Evolutionary conservation across 768 basidiomycete genomes (phyloP), one percentile per base, ranked within the genome.

Genomic region (Trametes cinnabarina): DNA sequence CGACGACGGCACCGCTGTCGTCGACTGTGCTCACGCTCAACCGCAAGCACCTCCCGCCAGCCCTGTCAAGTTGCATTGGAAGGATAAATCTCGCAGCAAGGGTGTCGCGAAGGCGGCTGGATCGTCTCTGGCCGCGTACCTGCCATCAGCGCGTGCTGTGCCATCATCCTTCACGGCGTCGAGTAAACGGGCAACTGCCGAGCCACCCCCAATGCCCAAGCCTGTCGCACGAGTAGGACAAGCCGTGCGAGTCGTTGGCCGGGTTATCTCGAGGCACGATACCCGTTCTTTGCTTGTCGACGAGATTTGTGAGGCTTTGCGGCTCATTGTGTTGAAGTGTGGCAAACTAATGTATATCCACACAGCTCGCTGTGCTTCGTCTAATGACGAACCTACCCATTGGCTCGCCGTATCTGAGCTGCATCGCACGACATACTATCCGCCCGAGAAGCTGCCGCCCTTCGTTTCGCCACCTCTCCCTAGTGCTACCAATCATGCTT

Each of bases 1-100:
- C 57, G 90, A 92, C 65, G 90, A 92, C 63, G 88, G 89, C 5
- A 87, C 88, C 1, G 83, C 75, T 26, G 83, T 87, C 3, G 76
- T 92, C 23, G 89, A 92, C 44, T 92, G 90, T 14, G 55, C 55
- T 14, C 19, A 52, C n/a, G 55, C 55, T 2, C 64, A 66, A 74
- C 3, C 79, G 83, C 65, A 75, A 72, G 22, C 73, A 0, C 19
- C 23, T 9, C 55, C 55, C 22, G 32, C 30, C 14, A 53, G 50
- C 39, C 55, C 60, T 9, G 30, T 19, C 4, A 61, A 61, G 15
- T 55, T 30, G 5, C 26, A 30, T 2, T 2, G 12, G 15, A 42
- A 51, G 17, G 46, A 20, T 14, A 44, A 11, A 10, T 3, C 25
- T 2, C 3, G 41, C 1, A 40, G 10, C 26, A 35, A 43, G 10